Base-by-base conservation (phyloP, 2,329 filamentous ascomycete genomes). In the Fusarium cyanostomum region DNA sequence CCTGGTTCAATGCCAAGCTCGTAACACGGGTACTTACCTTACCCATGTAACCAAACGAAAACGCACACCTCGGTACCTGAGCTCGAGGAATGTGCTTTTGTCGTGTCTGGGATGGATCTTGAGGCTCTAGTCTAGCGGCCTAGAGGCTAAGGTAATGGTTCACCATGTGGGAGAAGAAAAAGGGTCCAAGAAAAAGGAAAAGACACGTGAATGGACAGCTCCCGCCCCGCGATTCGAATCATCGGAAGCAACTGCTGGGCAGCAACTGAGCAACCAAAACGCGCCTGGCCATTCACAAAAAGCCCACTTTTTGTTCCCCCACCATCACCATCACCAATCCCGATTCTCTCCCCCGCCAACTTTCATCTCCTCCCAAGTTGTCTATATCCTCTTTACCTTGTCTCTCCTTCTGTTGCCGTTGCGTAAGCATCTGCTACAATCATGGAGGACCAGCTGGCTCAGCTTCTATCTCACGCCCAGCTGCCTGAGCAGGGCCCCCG, bases 381-480 rank as follows among this genome's bases (percentile, higher is more conserved):
- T 63, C 39, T 38, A 50, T 53, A 55, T 54, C 53, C n/a, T 39
- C 45, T 53, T 31, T 51, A 44, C 42, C 49, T 44, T 48, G 39
- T 39, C 31, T 51, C 42, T 55, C 21, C 41, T 54, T 48, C 46
- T 46, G 24, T 35, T 54, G 45, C 56, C 34, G 61, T 51, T 56
- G 57, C 56, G 38, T 35, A 53, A 61, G 44, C 52, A 27, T 28
- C 35, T 55, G 56, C 52, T 42, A 56, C 63, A 71, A 73, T 62
- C 71, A 97, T 97, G 93, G 94, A 97, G 85, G 90, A 96, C 80
- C 89, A 96, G 82, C 87, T 99, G 77, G 89, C 95, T 71, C 89
- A 89, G 78, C 86, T 98, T 76, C 89, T 99, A 66, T 87, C 90
- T 72, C 92, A 93, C 78, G 96, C 94, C 45, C 92, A 96, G 80